Conservation (phyloP, 768 basidiomycete genomes). For the Boletus rubropictus region DNA sequence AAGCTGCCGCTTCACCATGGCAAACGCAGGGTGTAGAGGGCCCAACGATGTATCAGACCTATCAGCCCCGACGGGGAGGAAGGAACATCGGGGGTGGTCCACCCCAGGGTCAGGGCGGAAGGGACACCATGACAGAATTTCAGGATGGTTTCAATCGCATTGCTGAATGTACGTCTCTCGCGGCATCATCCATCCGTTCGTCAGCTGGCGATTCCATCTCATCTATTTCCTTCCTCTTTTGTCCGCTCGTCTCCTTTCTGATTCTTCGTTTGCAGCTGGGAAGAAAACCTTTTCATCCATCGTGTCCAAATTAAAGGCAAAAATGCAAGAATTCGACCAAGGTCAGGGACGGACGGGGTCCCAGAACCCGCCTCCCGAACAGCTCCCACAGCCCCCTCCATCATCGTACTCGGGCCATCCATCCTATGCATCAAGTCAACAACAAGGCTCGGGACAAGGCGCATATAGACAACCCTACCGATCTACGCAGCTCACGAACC, state of each 20-base stretch:
- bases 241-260: not conserved
- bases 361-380: constrained; percentile 4
- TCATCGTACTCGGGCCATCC: not conserved
- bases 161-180: constrained; percentile 60
- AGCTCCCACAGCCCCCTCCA: not conserved
- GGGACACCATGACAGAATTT: constrained; percentile 59
- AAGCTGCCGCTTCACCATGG: constrained; percentile 23
- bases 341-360: constrained; percentile 20
- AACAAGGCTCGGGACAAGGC: constrained; percentile 1
- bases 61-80: constrained; percentile 21
- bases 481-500: not conserved
- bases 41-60: constrained; percentile 17
- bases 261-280: constrained; percentile 42
- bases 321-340: constrained; percentile 77
- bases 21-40: constrained; percentile 8
- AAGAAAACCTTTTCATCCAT: constrained; percentile 73
- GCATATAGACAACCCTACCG: constrained; percentile 6
- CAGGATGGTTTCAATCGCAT: constrained; percentile 71
- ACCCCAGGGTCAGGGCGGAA: constrained; percentile 21
- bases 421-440: not conserved
- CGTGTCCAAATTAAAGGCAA: constrained; percentile 74
- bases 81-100: constrained; percentile 2
- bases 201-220: not conserved
- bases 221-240: not conserved
- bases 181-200: not conserved